These are phyloP conservation scores for Pestalotiopsis sp. DNA, from an alignment of 2,329 filamentous ascomycete species.

Conservation along the genomic window DNA sequence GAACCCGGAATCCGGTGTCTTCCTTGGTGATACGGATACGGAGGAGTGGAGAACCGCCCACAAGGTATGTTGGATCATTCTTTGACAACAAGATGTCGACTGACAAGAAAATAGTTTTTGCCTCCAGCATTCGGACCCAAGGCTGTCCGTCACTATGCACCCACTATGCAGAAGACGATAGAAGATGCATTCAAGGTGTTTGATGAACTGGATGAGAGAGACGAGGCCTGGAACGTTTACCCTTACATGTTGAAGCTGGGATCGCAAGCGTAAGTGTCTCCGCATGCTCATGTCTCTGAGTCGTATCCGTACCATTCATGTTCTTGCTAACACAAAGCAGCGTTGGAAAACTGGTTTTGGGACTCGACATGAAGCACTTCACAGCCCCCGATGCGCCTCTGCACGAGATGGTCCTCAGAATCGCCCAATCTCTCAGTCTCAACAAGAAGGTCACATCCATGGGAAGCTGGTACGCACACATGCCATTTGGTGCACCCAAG, in stretches of 20 bases:
- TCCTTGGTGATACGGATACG: conserved; percentile 51
- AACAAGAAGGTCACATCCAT: conserved; percentile 59
- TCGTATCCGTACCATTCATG: neutral
- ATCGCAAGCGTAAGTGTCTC: conserved; percentile 33
- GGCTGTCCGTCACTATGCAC: conserved; percentile 60
- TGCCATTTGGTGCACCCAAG: conserved; percentile 59
- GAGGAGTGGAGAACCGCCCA: conserved; percentile 52
- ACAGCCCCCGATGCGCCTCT: conserved; percentile 42
- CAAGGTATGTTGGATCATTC: conserved; percentile 35
- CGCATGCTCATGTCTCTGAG: neutral
- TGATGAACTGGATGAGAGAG: conserved; percentile 49
- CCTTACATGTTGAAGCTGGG: conserved; percentile 51
- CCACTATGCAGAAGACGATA: conserved; percentile 56
- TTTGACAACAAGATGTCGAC: neutral
- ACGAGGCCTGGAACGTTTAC: conserved; percentile 49
- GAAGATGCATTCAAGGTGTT: conserved; percentile 51
- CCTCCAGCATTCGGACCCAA: conserved; percentile 59
- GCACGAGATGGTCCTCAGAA: conserved; percentile 50
- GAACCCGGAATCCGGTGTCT: conserved; percentile 41
- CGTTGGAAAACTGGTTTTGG: conserved; percentile 44
- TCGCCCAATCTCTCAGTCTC: conserved; percentile 51
- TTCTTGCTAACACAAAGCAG: neutral
- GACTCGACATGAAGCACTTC: conserved; percentile 48
- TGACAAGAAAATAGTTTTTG: conserved; percentile 41
- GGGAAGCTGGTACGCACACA: conserved; percentile 54